Evolutionary conservation across 768 basidiomycete species (phyloP).

Genomic region (Trametes sanguinea): DNA sequence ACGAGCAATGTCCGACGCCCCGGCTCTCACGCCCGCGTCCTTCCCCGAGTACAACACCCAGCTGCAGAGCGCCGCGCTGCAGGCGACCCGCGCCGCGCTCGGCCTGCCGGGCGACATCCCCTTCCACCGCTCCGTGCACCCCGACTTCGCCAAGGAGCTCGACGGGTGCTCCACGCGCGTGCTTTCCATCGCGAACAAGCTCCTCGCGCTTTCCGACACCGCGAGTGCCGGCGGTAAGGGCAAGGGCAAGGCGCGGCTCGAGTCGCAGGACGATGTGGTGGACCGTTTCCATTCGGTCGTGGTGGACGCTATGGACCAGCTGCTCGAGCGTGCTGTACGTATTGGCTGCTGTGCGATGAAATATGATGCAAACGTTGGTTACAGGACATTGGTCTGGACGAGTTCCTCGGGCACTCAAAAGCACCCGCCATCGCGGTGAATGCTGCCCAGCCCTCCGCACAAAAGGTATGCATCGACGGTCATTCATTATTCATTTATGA

Average conservation of each 20-base stretch:
- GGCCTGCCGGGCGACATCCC: slow-evolving; percentile 71
- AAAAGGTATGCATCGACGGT: slow-evolving; percentile 15
- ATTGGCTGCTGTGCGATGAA: neutral
- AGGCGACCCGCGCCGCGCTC: slow-evolving; percentile 62
- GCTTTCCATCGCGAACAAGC: slow-evolving; percentile 62
- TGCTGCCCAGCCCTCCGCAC: slow-evolving; percentile 26
- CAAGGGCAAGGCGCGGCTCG: slow-evolving; percentile 59
- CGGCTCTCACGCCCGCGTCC: slow-evolving; percentile 25
- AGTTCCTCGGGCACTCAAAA: slow-evolving; percentile 70
- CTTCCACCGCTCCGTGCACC: slow-evolving; percentile 90
- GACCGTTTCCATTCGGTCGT: slow-evolving; percentile 79
- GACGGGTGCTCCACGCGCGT: slow-evolving; percentile 70
- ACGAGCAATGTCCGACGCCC: slow-evolving; percentile 4
- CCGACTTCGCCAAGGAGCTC: slow-evolving; percentile 63
- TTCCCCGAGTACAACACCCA: slow-evolving; percentile 59
- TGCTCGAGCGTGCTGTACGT: slow-evolving; percentile 78
- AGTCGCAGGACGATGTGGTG: slow-evolving; percentile 76
- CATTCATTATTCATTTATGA: neutral
- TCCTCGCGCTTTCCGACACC: slow-evolving; percentile 56
- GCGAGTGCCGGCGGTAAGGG: slow-evolving; percentile 45
- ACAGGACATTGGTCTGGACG: slow-evolving; percentile 86
- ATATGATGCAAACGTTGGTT: too few relatives aligned
- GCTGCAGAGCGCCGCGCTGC: slow-evolving; percentile 62
- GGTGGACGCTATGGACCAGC: slow-evolving; percentile 81
- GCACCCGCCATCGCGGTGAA: slow-evolving; percentile 64